These are phyloP conservation scores for Nakazawaea ernobii DNA, from an alignment of 805 yeast genomes.

Conservation along the genomic window DNA sequence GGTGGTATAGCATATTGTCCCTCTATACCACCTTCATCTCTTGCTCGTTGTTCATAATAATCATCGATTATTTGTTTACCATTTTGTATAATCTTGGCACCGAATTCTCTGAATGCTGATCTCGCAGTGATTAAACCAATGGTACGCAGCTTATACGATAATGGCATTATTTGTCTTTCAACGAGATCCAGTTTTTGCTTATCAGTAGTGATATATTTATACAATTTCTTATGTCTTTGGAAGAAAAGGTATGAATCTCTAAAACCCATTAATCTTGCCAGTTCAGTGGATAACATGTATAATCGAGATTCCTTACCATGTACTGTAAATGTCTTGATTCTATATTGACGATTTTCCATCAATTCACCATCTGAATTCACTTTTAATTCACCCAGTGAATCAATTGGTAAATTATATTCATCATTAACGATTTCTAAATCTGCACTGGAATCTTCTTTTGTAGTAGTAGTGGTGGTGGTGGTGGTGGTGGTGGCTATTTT, in stretches of 20 bases:
- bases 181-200: slow-evolving; percentile 81
- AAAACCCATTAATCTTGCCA: slow-evolving; percentile 92
- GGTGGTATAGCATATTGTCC: slow-evolving; percentile 69
- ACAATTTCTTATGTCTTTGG: slow-evolving; percentile 75
- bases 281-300: slow-evolving; percentile 92
- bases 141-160: slow-evolving; percentile 83
- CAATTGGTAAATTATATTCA: slow-evolving; percentile 73
- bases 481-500: too few relatives aligned
- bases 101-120: slow-evolving; percentile 86
- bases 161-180: slow-evolving; percentile 75
- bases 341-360: slow-evolving; percentile 66
- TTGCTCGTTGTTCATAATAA: slow-evolving; percentile 66
- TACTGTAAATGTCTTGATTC: slow-evolving; percentile 64
- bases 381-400: slow-evolving; percentile 73
- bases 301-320: slow-evolving; percentile 61
- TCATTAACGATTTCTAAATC: slow-evolving; percentile 62
- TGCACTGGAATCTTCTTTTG: slow-evolving; percentile 15
- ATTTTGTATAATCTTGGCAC: slow-evolving; percentile 72
- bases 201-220: slow-evolving; percentile 66
- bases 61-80: slow-evolving; percentile 85
- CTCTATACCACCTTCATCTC: slow-evolving; percentile 54
- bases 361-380: slow-evolving; percentile 64
- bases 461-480: too few relatives aligned
- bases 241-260: slow-evolving; percentile 86
- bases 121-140: slow-evolving; percentile 90